Evolutionary conservation across 2,329 filamentous ascomycete species (phyloP), one percentile per base, ranked within the genome.

Genomic region (Cercospora brassicicola): DNA sequence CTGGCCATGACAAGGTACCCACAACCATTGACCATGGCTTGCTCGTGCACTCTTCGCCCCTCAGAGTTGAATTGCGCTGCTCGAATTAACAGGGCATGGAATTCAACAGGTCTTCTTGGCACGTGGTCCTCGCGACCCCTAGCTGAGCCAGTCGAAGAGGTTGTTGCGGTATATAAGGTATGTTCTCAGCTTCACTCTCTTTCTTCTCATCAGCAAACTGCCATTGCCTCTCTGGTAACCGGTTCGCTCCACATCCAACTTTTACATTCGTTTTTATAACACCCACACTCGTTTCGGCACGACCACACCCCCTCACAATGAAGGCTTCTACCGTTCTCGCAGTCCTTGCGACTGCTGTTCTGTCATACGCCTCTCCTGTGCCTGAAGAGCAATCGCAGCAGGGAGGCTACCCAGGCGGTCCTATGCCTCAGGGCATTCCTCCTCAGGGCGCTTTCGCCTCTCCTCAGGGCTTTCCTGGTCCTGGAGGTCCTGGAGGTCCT

Each of bases 191-290:
- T 15, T 9, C 10, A 6, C 18, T 23, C 2, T 23, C 20, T 10
- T 60, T 51, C 33, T 62, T 62, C 56, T 62, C 67, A 62, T 63
- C 67, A 68, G 62, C 53, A 63, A 68, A 68, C 67, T 66, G 67
- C 51, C 64, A 59, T 48, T 55, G 59, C 59, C 63, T 68, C 62
- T 68, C 57, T 26, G 42, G 48, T 59, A 62, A 63, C 62, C 56
- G 59, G 66, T 68, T 67, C 64, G 62, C 66, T 68, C 51, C 56
- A 65, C 56, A 62, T 60, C 67, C 67, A 62, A 68, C 67, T 65
- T 65, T 68, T 68, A 68, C 67, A 66, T 65, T 68, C 67, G 59
- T 68, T 68, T 68, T 64, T 59, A 30, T 23, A 63, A 11, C 55
- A 28, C 26, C 67, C 63, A 65, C 64, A 61, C 30, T 65, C 64